Conservation (phyloP, 192 early-diverging fungal genomes). For the Irineochytrium annulatum region DNA sequence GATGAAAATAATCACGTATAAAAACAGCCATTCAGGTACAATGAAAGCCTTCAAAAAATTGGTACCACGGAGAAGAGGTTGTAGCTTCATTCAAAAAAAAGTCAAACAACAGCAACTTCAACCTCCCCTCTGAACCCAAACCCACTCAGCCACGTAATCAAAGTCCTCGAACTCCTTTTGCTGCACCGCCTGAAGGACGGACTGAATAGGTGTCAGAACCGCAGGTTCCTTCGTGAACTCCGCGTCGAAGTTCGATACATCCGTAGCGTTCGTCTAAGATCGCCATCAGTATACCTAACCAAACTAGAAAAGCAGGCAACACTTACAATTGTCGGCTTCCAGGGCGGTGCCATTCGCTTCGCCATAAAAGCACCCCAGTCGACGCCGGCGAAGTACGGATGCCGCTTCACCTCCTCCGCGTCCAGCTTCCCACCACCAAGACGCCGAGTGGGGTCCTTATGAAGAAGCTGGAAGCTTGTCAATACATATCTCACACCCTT, state of each 20-base stretch:
- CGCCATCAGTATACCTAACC: background rate
- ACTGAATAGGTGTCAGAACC: constrained; percentile 85
- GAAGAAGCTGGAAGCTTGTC: constrained; percentile 59
- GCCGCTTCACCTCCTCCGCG: constrained; percentile 91
- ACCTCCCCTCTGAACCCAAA: constrained; percentile 1
- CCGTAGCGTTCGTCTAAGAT: constrained; percentile 54
- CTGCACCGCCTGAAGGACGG: constrained; percentile 64
- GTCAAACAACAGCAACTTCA: too few species aligned
- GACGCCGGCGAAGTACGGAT: constrained; percentile 91
- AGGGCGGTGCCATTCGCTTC: constrained; percentile 83
- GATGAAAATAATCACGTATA: too few species aligned
- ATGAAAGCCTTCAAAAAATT: too few species aligned
- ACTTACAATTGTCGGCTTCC: constrained; percentile 81
- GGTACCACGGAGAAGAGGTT: too few species aligned
- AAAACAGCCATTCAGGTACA: too few species aligned
- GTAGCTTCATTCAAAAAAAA: too few species aligned
- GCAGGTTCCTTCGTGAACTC: constrained; percentile 90
- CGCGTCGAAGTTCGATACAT: constrained; percentile 96
- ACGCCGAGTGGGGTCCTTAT: constrained; percentile 80
- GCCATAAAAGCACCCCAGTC: constrained; percentile 94
- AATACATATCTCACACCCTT: background rate
- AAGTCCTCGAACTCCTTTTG: constrained; percentile 92
- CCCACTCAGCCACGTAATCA: constrained; percentile 90
- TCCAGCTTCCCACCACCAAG: constrained; percentile 82
- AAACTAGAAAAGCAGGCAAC: constrained; percentile 1